phyloP scores from a whole-genome alignment of 169 alveolate genomes.

The Eimeria falciformis region DNA sequence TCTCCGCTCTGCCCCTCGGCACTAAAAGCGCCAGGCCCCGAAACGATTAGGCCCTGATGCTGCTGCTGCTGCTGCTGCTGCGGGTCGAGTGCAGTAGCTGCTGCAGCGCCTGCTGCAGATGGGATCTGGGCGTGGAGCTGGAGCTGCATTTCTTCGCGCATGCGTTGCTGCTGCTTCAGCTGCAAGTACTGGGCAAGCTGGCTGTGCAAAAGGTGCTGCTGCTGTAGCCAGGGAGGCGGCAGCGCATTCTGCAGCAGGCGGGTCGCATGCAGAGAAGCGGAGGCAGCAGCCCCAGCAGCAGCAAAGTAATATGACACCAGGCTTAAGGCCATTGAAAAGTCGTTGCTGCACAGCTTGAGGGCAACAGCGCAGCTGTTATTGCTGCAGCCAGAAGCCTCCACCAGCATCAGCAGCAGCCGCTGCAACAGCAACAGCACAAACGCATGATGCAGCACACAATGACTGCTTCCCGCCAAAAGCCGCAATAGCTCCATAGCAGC shows the following conservation, averaged over 20 bases:
- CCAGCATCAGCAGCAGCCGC: constrained; percentile 60
- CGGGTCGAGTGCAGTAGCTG: background rate
- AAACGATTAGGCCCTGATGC: background rate
- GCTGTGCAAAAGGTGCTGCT: constrained; percentile 41
- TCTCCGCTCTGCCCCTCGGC: background rate
- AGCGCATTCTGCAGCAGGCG: constrained; percentile 49
- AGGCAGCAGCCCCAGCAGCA: constrained; percentile 41
- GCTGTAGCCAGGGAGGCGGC: constrained; percentile 54
- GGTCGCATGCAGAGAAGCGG: constrained; percentile 32
- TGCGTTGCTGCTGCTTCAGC: constrained; percentile 53
- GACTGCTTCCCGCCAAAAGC: too few relatives aligned
- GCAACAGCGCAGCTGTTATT: constrained; percentile 68
- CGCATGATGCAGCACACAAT: too few relatives aligned
- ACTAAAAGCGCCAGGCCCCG: background rate
- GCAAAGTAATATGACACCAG: constrained; percentile 47
- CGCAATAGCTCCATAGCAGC: too few relatives aligned
- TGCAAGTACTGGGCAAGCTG: constrained; percentile 34
- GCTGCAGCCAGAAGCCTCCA: constrained; percentile 64
- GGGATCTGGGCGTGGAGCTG: constrained; percentile 2
- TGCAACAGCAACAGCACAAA: constrained; percentile 55
- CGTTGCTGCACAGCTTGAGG: constrained; percentile 65
- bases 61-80: constrained; percentile 27
- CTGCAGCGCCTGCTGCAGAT: background rate
- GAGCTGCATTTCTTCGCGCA: constrained; percentile 15
- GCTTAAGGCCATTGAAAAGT: constrained; percentile 51